Conservation (phyloP, 352 stramenopile species). For the Globisporangium middletonii region DNA sequence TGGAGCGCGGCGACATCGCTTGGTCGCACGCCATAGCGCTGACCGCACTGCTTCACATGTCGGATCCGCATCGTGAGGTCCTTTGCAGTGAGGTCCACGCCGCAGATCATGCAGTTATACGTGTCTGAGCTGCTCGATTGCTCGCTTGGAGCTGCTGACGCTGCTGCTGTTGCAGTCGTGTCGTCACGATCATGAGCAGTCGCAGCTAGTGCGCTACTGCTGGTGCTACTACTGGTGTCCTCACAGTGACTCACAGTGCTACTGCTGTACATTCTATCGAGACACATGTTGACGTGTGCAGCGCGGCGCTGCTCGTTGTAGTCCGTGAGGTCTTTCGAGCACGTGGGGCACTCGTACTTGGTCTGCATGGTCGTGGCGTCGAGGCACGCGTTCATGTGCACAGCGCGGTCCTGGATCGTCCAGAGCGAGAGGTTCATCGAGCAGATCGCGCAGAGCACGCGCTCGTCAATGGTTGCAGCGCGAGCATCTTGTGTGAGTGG, state of each 20-base stretch:
- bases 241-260: neutral
- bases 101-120: conserved; percentile 71
- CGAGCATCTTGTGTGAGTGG: neutral
- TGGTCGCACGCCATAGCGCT: conserved; percentile 58
- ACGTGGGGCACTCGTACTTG: conserved; percentile 50
- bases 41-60: conserved; percentile 75
- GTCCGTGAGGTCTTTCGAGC: conserved; percentile 45
- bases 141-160: neutral
- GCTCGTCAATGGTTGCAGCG: conserved; percentile 6
- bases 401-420: conserved; percentile 37
- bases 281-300: conserved; percentile 65
- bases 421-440: conserved; percentile 47
- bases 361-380: conserved; percentile 26
- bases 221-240: neutral
- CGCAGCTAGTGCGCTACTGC: neutral
- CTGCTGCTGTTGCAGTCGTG: neutral
- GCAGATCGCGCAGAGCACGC: conserved; percentile 51
- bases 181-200: neutral
- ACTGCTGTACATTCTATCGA: conserved; percentile 27
- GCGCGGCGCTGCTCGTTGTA: conserved; percentile 59
- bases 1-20: conserved; percentile 32
- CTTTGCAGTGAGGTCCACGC: conserved; percentile 33
- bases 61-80: conserved; percentile 43
- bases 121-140: neutral
- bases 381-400: conserved; percentile 77